Evolutionary conservation across 2,329 filamentous ascomycete genomes (phyloP).

Genomic region (Alternaria sp.): DNA sequence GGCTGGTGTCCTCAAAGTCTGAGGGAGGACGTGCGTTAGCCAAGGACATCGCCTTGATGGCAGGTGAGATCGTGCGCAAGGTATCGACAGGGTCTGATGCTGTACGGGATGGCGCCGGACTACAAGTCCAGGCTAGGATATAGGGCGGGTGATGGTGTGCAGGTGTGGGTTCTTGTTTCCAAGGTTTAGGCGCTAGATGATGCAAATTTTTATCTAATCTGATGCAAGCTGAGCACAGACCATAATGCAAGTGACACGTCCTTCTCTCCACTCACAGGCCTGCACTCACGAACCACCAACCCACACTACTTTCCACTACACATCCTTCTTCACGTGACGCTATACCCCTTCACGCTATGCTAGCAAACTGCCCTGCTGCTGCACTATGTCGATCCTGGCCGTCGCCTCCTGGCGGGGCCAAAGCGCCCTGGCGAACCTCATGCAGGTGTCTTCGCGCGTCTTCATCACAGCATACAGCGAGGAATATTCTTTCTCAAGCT

Average conservation of each 20-base stretch:
- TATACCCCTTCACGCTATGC: slow-evolving; percentile 22
- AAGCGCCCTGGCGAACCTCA: slow-evolving; percentile 25
- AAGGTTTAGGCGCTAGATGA: slow-evolving; percentile 8
- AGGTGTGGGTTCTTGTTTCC: slow-evolving; percentile 7
- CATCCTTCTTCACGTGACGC: slow-evolving; percentile 27
- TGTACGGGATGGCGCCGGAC: slow-evolving; percentile 24
- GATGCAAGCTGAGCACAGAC: slow-evolving; percentile 23
- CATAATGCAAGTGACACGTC: slow-evolving; percentile 19
- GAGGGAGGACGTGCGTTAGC: slow-evolving; percentile 46
- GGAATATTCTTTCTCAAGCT: slow-evolving; percentile 20
- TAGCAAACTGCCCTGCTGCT: slow-evolving; percentile 14
- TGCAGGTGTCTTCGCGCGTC: slow-evolving; percentile 28
- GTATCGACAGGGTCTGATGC: slow-evolving; percentile 26
- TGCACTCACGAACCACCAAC: slow-evolving; percentile 17
- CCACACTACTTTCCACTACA: slow-evolving; percentile 18
- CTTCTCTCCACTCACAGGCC: neutral
- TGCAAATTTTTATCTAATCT: slow-evolving; percentile 47
- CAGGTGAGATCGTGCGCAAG: slow-evolving; percentile 43
- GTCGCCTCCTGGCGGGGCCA: slow-evolving; percentile 33
- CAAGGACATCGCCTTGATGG: slow-evolving; percentile 46
- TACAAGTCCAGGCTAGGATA: slow-evolving; percentile 44
- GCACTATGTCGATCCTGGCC: slow-evolving; percentile 36
- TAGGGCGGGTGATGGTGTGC: slow-evolving; percentile 18
- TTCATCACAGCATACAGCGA: slow-evolving; percentile 29
- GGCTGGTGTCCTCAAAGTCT: slow-evolving; percentile 44